Percentiles rank a stretch among this genome's conserved stretches.
Evolutionary conservation across 139 green algal species (phyloP).

Genomic region (Chara braunii): DNA sequence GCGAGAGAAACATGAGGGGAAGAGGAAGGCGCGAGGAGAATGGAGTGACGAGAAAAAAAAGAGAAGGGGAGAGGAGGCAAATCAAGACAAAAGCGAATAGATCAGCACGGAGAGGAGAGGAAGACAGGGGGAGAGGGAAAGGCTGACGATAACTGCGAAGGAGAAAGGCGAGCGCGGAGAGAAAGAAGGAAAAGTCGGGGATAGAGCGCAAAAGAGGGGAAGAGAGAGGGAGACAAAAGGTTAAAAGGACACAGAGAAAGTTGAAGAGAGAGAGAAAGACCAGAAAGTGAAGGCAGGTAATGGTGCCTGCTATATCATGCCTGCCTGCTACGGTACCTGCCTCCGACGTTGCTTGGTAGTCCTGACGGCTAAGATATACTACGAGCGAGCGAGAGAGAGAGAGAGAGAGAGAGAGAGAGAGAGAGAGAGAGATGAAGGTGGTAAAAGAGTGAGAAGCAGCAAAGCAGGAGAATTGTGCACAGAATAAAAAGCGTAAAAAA

Average conservation of each 20-base stretch:
- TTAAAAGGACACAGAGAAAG: neutral
- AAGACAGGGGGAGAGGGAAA: constrained; percentile 6
- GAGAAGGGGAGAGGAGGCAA: neutral
- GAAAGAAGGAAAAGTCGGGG: neutral
- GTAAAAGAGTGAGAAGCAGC: too few relatives aligned
- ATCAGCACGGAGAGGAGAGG: too few relatives aligned
- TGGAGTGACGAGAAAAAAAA: constrained; percentile 6
- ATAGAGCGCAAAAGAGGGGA: neutral
- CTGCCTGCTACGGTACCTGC: neutral
- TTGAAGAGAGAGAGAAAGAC: neutral
- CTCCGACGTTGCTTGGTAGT: neutral
- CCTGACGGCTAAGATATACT: neutral
- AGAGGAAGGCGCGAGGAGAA: neutral
- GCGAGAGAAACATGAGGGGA: neutral
- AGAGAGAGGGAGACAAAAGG: neutral
- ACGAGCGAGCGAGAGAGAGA: neutral
- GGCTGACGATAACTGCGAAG: neutral
- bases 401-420: constrained; percentile 3
- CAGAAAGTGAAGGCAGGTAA: neutral
- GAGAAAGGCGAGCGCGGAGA: neutral
- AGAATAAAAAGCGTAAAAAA: too few relatives aligned
- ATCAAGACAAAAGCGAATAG: too few relatives aligned
- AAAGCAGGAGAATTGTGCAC: too few relatives aligned
- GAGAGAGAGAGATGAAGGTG: constrained; percentile 1
- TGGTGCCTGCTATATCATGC: neutral